Percentiles rank a stretch among this genome's conserved stretches.
phyloP scores from a whole-genome alignment of 345 rosid genomes.

The Dovyalis caffra region DNA sequence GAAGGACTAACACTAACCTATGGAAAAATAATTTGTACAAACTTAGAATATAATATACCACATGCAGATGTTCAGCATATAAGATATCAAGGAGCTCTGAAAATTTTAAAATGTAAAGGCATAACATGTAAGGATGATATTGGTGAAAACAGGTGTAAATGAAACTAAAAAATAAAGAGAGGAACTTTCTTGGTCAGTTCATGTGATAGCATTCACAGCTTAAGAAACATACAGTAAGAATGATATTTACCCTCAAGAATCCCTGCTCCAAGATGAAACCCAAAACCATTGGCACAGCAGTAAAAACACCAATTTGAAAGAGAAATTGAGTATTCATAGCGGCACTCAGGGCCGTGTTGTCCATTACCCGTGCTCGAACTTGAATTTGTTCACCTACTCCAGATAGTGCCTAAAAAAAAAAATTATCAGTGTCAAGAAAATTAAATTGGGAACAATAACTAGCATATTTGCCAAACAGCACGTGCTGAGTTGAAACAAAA shows the following conservation, averaged over 20 bases:
- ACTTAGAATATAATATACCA: no score
- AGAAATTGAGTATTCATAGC: conserved; percentile 96
- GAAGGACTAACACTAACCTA: no score
- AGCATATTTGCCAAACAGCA: background rate
- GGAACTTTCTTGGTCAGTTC: background rate
- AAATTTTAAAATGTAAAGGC: background rate
- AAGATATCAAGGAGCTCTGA: background rate
- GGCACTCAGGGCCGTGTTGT: conserved; percentile 69
- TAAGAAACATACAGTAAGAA: background rate
- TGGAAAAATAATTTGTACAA: no score
- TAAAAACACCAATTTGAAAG: conserved; percentile 88
- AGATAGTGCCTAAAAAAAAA: conserved; percentile 72
- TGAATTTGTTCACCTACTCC: conserved; percentile 78
- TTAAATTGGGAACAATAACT: background rate
- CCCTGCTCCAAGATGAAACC: conserved; percentile 71
- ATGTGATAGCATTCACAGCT: background rate
- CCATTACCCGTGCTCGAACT: conserved; percentile 49
- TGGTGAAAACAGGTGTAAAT: background rate
- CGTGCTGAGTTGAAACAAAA: background rate
- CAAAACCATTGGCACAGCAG: conserved; percentile 97
- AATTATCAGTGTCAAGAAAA: background rate
- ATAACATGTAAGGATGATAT: background rate
- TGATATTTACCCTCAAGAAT: conserved; percentile 49
- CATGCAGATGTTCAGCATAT: no score
- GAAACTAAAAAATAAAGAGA: background rate